A percentile compares a stretch with the other conserved stretches of the same genome.
These are phyloP conservation scores for Zymoseptoria crescenta DNA, from an alignment of 2,329 filamentous ascomycete genomes.

Conservation along the genomic window DNA sequence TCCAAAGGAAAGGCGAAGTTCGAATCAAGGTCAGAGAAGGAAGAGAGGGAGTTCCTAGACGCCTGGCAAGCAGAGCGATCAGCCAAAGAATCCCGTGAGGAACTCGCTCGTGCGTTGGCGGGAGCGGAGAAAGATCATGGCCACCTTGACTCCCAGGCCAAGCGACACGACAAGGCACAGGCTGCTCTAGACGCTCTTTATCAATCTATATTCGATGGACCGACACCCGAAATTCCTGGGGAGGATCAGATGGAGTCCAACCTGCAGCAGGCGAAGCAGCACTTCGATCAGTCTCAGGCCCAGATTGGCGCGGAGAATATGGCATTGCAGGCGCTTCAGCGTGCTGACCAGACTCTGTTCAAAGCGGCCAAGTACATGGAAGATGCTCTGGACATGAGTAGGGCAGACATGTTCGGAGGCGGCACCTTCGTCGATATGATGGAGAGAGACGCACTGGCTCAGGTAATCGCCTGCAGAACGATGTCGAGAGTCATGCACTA, in stretches of 20 bases:
- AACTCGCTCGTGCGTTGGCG: constrained; percentile 34
- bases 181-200: constrained; percentile 46
- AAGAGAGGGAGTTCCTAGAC: constrained; percentile 50
- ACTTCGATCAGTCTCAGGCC: constrained; percentile 34
- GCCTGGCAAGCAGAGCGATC: constrained; percentile 44
- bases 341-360: constrained; percentile 34
- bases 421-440: constrained; percentile 45
- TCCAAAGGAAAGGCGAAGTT: constrained; percentile 41
- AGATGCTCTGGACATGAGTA: constrained; percentile 36
- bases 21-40: constrained; percentile 43
- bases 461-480: constrained; percentile 4
- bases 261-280: constrained; percentile 29
- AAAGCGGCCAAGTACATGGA: constrained; percentile 34
- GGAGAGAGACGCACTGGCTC: constrained; percentile 45
- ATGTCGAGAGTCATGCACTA: neutral
- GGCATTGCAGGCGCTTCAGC: constrained; percentile 28
- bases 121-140: constrained; percentile 33
- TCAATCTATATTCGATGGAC: constrained; percentile 46
- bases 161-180: constrained; percentile 37
- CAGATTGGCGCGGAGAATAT: constrained; percentile 36
- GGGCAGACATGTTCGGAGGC: constrained; percentile 45
- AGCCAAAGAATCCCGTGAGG: constrained; percentile 37
- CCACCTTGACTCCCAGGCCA: constrained; percentile 32
- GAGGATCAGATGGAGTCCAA: constrained; percentile 44
- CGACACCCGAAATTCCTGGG: constrained; percentile 46